These are phyloP conservation scores for Silene coronaria DNA, from an alignment of 179 eudicot genomes.

Conservation along the genomic window DNA sequence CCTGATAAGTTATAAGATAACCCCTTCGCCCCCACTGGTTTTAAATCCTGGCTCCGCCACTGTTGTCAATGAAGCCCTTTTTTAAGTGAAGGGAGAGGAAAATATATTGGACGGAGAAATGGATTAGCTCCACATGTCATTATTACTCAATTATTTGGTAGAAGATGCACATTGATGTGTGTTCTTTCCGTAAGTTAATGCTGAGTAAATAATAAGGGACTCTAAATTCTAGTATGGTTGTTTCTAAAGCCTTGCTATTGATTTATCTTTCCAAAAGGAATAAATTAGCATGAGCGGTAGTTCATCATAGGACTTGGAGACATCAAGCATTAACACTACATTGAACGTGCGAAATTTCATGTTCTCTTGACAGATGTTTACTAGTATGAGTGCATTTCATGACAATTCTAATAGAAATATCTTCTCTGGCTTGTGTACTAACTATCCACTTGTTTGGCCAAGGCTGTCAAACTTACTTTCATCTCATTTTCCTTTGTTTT, in stretches of 20 bases:
- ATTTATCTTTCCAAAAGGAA: background rate
- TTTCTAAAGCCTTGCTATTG: background rate
- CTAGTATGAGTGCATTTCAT: conserved; percentile 3
- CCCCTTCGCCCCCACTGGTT: too few relatives aligned
- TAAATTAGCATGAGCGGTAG: background rate
- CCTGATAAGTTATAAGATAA: too few relatives aligned
- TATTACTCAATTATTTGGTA: too few relatives aligned
- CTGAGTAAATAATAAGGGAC: background rate
- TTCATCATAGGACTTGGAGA: background rate
- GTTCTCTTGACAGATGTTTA: background rate
- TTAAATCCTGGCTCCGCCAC: too few relatives aligned
- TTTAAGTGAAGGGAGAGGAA: too few relatives aligned
- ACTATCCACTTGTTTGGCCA: background rate
- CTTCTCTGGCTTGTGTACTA: background rate
- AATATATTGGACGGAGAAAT: too few relatives aligned
- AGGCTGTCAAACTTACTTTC: background rate
- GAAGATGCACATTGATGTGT: too few relatives aligned
- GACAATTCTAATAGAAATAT: background rate
- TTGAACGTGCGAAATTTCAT: background rate
- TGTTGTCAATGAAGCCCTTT: too few relatives aligned
- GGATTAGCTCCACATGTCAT: too few relatives aligned
- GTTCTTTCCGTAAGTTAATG: too few relatives aligned
- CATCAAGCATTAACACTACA: background rate
- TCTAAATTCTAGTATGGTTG: background rate
- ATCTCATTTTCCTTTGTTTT: background rate